Percentiles rank a stretch among this genome's conserved stretches.
Evolutionary conservation across 768 basidiomycete genomes (phyloP).

Genomic region (Fistulinella prunicolor): DNA sequence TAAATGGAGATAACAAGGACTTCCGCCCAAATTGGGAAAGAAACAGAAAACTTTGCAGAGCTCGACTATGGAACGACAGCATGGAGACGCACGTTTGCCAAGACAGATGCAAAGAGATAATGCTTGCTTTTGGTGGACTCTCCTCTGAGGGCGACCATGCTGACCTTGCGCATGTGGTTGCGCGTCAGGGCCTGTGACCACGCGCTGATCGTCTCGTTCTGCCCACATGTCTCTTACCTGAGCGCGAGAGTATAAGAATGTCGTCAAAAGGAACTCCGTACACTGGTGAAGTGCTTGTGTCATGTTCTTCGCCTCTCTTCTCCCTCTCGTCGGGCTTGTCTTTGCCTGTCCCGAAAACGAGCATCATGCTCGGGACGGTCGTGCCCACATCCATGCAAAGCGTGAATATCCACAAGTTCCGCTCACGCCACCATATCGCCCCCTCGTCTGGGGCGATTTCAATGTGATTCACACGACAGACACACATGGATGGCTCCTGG

Average conservation of each 20-base stretch:
- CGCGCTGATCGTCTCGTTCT: background rate
- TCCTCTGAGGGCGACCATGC: too few species aligned
- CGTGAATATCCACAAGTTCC: conserved; percentile 41
- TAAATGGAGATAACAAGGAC: too few species aligned
- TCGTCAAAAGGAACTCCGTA: background rate
- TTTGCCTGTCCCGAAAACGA: conserved; percentile 21
- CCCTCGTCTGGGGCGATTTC: conserved; percentile 84
- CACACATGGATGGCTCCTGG: conserved; percentile 78
- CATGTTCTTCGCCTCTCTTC: conserved; percentile 15
- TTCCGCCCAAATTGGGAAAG: too few species aligned
- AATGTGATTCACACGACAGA: conserved; percentile 89
- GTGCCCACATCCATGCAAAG: conserved; percentile 32
- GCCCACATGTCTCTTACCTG: background rate
- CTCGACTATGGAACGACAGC: background rate
- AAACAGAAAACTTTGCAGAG: too few species aligned
- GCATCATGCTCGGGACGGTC: conserved; percentile 25
- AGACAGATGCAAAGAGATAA: background rate
- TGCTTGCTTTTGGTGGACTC: too few species aligned
- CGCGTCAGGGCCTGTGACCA: background rate
- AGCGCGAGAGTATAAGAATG: background rate
- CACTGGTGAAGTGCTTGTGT: background rate
- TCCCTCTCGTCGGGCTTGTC: conserved; percentile 18
- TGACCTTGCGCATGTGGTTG: background rate
- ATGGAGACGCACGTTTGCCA: conserved; percentile 1
- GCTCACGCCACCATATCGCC: conserved; percentile 57